Evolutionary conservation across 2,329 filamentous ascomycete genomes (phyloP).

Genomic region (Endoconidiophora polonica): DNA sequence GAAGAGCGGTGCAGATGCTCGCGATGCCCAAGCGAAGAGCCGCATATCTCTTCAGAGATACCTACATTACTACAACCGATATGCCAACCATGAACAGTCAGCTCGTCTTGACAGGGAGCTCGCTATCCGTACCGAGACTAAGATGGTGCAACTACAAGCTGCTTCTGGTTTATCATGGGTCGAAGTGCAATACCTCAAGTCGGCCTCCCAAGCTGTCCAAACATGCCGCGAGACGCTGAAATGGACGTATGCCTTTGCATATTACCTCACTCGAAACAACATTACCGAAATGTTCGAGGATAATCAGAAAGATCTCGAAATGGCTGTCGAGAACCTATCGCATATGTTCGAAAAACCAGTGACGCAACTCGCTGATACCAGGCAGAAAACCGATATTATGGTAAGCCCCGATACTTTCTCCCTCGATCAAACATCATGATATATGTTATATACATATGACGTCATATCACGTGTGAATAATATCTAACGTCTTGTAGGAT

Average conservation of each 20-base stretch:
- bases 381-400: conserved; percentile 94
- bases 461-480: conserved; percentile 4
- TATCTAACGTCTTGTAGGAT: conserved; percentile 28
- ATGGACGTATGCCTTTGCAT: conserved; percentile 98
- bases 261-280: conserved; percentile 92
- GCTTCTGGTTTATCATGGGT: conserved; percentile 97
- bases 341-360: conserved; percentile 99
- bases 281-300: conserved; percentile 95
- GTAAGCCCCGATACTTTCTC: conserved; percentile 1
- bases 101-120: conserved; percentile 94
- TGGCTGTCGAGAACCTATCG: conserved; percentile 92
- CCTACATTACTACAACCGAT: conserved; percentile 96
- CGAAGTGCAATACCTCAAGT: conserved; percentile 91
- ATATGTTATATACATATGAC: background rate
- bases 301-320: conserved; percentile 93
- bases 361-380: conserved; percentile 65
- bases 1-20: conserved; percentile 78
- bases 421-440: background rate
- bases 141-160: conserved; percentile 92
- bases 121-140: conserved; percentile 91
- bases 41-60: conserved; percentile 89
- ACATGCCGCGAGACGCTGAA: conserved; percentile 96
- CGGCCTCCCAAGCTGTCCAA: conserved; percentile 82
- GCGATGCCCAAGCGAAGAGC: conserved; percentile 82
- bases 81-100: conserved; percentile 96